phyloP scores from a whole-genome alignment of 495 filamentous ascomycete genomes.

The Neurospora discreta region DNA sequence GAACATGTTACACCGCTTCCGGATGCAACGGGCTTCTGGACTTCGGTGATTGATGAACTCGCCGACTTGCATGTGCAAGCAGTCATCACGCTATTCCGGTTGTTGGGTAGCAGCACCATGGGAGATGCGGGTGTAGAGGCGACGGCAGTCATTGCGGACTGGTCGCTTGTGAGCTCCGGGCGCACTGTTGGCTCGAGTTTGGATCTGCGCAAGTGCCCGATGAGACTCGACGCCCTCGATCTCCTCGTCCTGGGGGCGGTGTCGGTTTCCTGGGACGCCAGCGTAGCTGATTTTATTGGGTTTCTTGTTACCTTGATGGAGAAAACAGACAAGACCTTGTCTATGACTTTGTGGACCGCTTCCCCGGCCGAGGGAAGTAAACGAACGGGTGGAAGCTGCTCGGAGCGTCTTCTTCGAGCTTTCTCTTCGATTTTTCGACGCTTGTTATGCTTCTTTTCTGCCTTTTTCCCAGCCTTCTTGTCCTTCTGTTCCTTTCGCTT shows the following conservation, averaged over 20 bases:
- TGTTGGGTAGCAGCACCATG: constrained; percentile 12
- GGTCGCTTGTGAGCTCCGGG: neutral
- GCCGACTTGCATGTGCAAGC: constrained; percentile 3
- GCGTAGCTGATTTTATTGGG: neutral
- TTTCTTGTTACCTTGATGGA: constrained; percentile 14
- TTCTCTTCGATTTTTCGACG: constrained; percentile 12
- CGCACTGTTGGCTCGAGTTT: neutral
- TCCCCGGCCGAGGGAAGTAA: constrained; percentile 22
- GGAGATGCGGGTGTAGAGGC: constrained; percentile 5
- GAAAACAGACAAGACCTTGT: constrained; percentile 31
- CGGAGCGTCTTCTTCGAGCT: constrained; percentile 10
- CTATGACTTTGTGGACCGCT: constrained; percentile 22
- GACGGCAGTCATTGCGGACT: constrained; percentile 17
- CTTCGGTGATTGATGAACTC: constrained; percentile 30
- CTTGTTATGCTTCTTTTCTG: constrained; percentile 15
- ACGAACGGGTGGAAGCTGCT: constrained; percentile 18
- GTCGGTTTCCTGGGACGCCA: constrained; percentile 6
- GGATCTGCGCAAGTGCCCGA: constrained; percentile 15
- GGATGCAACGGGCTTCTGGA: constrained; percentile 60
- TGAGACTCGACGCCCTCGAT: constrained; percentile 19
- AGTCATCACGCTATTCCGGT: constrained; percentile 34
- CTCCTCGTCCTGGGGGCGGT: constrained; percentile 1
- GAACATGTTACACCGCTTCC: constrained; percentile 63
- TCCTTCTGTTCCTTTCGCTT: constrained; percentile 17
- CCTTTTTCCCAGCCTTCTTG: constrained; percentile 14